Conservation (phyloP, 495 filamentous ascomycete genomes). For the Thozetella sp. region DNA sequence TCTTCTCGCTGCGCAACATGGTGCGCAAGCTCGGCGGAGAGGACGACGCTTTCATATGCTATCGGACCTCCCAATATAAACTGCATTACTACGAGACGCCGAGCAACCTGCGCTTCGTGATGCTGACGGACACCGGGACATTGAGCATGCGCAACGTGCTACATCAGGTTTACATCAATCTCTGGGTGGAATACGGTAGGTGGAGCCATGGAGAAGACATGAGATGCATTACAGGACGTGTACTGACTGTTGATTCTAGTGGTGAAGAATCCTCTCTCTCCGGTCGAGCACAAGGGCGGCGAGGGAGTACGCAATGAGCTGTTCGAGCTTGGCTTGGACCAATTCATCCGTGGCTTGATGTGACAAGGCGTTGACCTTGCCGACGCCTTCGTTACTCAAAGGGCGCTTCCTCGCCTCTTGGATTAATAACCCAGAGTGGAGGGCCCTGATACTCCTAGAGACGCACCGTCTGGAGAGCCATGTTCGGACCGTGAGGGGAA, state of each 20-base stretch:
- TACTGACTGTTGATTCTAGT: conserved; percentile 51
- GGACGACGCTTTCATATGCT: conserved; percentile 91
- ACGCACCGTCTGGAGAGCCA: too few relatives aligned
- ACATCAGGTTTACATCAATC: conserved; percentile 97
- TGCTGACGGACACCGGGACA: conserved; percentile 90
- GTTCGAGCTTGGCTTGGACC: conserved; percentile 89
- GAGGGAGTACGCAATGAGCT: conserved; percentile 91
- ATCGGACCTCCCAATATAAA: conserved; percentile 91
- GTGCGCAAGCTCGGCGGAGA: conserved; percentile 89
- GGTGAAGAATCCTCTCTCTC: conserved; percentile 91
- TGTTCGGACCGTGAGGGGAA: too few relatives aligned
- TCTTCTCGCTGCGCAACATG: conserved; percentile 97
- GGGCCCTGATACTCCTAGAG: too few relatives aligned
- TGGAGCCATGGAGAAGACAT: conserved; percentile 1
- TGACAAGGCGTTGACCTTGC: too few relatives aligned
- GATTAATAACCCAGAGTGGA: too few relatives aligned
- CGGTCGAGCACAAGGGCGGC: conserved; percentile 85
- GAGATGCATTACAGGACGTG: too few relatives aligned
- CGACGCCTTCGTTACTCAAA: too few relatives aligned
- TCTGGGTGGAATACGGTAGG: conserved; percentile 93
- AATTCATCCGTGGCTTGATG: conserved; percentile 66
- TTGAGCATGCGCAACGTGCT: conserved; percentile 89
- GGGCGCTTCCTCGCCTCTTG: too few relatives aligned
- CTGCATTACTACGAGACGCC: conserved; percentile 99
- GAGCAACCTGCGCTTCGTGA: conserved; percentile 92